Conservation (phyloP, 495 filamentous ascomycete genomes). For the Opeltia flavorubescens region DNA sequence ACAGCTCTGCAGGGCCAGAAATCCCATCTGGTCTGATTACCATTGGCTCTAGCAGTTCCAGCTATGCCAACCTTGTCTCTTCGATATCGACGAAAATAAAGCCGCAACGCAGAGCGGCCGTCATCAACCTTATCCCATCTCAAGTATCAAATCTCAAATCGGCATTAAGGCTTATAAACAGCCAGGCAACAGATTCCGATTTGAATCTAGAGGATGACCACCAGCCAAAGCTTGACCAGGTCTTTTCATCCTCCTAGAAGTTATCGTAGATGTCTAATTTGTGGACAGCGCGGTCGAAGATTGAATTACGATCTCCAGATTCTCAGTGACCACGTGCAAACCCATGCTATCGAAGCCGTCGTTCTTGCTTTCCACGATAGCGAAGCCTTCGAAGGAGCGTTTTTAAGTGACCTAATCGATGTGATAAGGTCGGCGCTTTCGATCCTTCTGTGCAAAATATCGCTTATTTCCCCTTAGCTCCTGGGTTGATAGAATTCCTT, state of each 20-base stretch:
- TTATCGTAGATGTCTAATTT: too few relatives aligned
- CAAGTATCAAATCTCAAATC: conserved; percentile 75
- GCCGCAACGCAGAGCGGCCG: conserved; percentile 32
- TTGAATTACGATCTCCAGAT: conserved; percentile 86
- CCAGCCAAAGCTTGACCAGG: conserved; percentile 6
- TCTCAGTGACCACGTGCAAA: conserved; percentile 50
- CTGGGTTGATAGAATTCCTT: conserved; percentile 81
- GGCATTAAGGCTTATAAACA: conserved; percentile 69
- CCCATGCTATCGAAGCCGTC: conserved; percentile 42
- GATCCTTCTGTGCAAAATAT: conserved; percentile 9
- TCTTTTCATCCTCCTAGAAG: background rate
- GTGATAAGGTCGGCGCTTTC: conserved; percentile 76
- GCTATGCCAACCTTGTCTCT: conserved; percentile 57
- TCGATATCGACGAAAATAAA: conserved; percentile 44
- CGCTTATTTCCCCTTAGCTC: conserved; percentile 30
- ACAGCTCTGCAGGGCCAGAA: conserved; percentile 31
- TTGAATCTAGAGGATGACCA: conserved; percentile 23
- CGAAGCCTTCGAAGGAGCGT: conserved; percentile 73
- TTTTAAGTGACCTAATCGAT: conserved; percentile 64
- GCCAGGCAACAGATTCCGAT: conserved; percentile 47
- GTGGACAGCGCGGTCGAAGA: conserved; percentile 46
- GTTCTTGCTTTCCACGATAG: conserved; percentile 77
- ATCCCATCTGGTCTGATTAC: conserved; percentile 73
- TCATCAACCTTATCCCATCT: conserved; percentile 60
- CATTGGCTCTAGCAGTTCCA: conserved; percentile 75